Base-by-base conservation (phyloP, 2,329 filamentous ascomycete genomes). In the Calonectria hawksworthii region DNA sequence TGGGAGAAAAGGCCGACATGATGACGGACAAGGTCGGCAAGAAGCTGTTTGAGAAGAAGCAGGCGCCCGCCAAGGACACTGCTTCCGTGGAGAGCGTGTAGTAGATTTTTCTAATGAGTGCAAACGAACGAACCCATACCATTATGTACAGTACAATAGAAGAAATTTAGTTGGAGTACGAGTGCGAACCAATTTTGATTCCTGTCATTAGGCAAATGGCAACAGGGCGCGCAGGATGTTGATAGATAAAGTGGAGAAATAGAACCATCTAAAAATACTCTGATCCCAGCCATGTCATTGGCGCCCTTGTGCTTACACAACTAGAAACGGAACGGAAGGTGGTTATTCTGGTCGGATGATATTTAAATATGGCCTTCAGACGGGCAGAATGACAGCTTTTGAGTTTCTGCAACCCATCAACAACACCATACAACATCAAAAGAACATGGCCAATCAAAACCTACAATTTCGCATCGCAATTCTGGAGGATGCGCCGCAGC, bases 1-100 rank as follows among this genome's bases (percentile, higher is more conserved):
- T 88, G 52, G 86, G 86, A 0, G 85, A 86, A 14, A 87, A 86
- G 79, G 81, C 82, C 6, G 86, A 88, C 14, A 79, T 82, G 23
- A 74, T 84, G 54, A 84, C 83, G n/a, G 84, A 84, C 28, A 85
- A 83, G 78, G 77, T 85, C 26, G 85, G 83, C 2, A 78, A 82
- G 63, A 87, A 86, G 81, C 50, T 86, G n/a, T 85, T 86, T 59
- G 76, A 77, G 44, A 84, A 83, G 79, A 85, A 84, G 79, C 67
- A 76, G n/a, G 74, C 74, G 65, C 14, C 76, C 8, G 73, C 74
- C 4, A 83, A 82, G 70, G 81, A 83, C 47, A 74, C 11, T 21
- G 73, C 61, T 5, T 82, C 84, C 52, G 80, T 81, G 1, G 80
- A 84, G 75, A 85, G 81, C 63, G 83, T 85, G 13, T 81, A 74